phyloP scores from a whole-genome alignment of 225 moss, liverwort and hornwort genomes.

The Ulota crispa region DNA sequence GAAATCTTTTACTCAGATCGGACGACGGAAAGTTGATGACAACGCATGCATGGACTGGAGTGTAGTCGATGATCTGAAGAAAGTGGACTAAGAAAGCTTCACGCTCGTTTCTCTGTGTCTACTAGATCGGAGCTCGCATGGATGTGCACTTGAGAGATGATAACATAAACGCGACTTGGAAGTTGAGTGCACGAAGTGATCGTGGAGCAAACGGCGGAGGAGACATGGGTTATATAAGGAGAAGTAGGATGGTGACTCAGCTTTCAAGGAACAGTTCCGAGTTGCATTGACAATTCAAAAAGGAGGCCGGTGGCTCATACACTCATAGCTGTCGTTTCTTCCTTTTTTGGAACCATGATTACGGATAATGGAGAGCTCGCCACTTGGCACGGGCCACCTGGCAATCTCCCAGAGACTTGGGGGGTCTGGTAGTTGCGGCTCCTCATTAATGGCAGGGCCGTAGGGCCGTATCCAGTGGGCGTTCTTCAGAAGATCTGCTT shows the following conservation, averaged over 20 bases:
- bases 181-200: not conserved
- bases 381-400: slow-evolving; percentile 11
- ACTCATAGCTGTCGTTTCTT: not conserved
- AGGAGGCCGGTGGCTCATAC: not conserved
- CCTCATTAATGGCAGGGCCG: not conserved
- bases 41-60: not conserved
- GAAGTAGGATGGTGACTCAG: not conserved
- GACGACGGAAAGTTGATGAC: not conserved
- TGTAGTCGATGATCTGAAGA: not conserved
- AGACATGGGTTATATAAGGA: not conserved
- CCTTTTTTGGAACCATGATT: not conserved
- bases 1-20: not conserved
- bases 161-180: not conserved
- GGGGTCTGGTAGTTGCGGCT: not conserved
- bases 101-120: no score
- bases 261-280: not conserved
- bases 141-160: not conserved
- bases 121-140: not conserved
- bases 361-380: not conserved
- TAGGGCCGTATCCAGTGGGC: not conserved
- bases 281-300: not conserved
- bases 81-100: no score
- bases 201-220: fast-evolving
- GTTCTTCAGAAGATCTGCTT: not conserved
- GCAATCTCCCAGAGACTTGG: not conserved